Conservation (phyloP, 768 basidiomycete genomes). For the Collybia mongolica region DNA sequence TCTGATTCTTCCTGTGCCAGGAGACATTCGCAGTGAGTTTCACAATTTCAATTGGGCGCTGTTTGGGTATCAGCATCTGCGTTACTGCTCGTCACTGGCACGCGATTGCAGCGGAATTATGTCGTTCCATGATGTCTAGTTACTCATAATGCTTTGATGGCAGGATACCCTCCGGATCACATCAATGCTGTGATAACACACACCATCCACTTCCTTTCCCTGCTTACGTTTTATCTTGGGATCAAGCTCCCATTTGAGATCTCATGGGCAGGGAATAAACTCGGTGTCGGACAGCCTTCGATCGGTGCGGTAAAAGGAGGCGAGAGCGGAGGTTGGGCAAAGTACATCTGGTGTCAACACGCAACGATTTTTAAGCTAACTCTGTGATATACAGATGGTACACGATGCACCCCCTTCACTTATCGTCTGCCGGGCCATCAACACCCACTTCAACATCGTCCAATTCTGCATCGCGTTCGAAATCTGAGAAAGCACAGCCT, state of each 20-base stretch:
- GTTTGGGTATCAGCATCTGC: too few species aligned
- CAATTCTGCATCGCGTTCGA: constrained; percentile 6
- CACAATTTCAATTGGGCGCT: too few species aligned
- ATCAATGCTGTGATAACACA: constrained; percentile 88
- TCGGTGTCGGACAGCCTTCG: constrained; percentile 77
- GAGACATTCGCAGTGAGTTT: constrained; percentile 71
- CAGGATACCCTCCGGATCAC: constrained; percentile 82
- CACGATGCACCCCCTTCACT: constrained; percentile 65
- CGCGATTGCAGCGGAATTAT: too few species aligned
- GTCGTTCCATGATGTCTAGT: too few species aligned
- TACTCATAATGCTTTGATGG: too few species aligned
- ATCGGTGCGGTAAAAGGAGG: constrained; percentile 69
- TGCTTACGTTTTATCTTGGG: constrained; percentile 82
- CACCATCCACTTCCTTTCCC: constrained; percentile 73
- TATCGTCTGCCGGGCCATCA: constrained; percentile 38
- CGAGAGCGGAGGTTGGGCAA: constrained; percentile 74
- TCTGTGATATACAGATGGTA: constrained; percentile 49
- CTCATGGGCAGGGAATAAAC: constrained; percentile 63
- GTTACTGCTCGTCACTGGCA: not conserved
- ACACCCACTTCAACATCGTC: constrained; percentile 10
- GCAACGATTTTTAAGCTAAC: constrained; percentile 3
- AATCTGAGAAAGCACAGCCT: constrained; percentile 5
- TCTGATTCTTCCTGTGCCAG: constrained; percentile 77
- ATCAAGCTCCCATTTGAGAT: constrained; percentile 82
- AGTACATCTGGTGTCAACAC: constrained; percentile 32